phyloP scores from a whole-genome alignment of 495 filamentous ascomycete species.

The Talaromyces adpressus region DNA sequence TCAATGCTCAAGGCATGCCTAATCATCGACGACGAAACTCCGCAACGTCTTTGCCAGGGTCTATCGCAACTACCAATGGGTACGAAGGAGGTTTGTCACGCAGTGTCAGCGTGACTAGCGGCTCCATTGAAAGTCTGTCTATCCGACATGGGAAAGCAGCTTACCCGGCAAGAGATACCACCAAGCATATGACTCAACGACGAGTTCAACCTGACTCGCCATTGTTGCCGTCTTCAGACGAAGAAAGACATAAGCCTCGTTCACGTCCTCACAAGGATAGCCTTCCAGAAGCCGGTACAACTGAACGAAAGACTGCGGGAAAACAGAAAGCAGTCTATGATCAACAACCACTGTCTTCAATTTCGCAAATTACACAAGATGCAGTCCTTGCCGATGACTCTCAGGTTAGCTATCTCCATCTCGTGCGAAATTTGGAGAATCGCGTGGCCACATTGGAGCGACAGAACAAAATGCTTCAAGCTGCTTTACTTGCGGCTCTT shows the following conservation, averaged over 20 bases:
- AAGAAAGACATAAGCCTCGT: conserved; percentile 16
- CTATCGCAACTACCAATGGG: conserved; percentile 4
- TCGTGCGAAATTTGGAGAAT: conserved; percentile 22
- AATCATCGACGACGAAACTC: background rate
- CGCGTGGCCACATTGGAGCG: conserved; percentile 35
- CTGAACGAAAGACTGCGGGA: background rate
- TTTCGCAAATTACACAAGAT: background rate
- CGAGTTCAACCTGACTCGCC: conserved; percentile 22
- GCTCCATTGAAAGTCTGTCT: background rate
- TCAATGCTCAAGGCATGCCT: background rate
- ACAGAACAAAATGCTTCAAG: conserved; percentile 40
- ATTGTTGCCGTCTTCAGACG: conserved; percentile 33
- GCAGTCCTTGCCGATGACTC: background rate
- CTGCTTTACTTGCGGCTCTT: conserved; percentile 35
- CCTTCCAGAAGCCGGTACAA: background rate
- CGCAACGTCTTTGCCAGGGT: conserved; percentile 2
- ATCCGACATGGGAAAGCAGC: background rate
- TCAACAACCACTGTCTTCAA: background rate
- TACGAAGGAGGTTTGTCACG: conserved; percentile 6
- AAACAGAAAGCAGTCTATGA: background rate
- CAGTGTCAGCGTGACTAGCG: conserved; percentile 6
- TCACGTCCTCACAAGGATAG: background rate
- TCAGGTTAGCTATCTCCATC: background rate
- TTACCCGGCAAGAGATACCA: background rate
- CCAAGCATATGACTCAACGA: background rate